Evolutionary conservation across 352 stramenopile genomes (phyloP).

Genomic region (Lagenidium sp.): DNA sequence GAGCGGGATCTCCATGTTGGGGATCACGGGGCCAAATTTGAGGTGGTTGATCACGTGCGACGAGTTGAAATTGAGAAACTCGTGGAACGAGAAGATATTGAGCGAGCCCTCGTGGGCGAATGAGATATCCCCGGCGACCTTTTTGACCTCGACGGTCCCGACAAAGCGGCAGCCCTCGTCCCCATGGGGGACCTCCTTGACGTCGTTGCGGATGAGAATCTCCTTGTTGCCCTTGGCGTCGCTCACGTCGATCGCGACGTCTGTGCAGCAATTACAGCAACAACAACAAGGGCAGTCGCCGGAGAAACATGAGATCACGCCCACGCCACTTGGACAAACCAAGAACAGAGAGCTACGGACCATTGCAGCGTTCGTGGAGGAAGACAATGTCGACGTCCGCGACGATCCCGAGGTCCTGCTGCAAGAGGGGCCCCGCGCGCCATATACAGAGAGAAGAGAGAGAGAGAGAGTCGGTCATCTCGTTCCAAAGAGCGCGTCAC

Average conservation of each 20-base stretch:
- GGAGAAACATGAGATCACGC: not conserved
- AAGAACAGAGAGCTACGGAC: conserved; percentile 13
- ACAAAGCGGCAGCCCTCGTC: conserved; percentile 70
- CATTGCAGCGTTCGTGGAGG: conserved; percentile 66
- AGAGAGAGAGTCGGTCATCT: not conserved
- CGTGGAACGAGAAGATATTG: conserved; percentile 80
- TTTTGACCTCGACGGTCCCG: conserved; percentile 64
- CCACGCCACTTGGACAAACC: not conserved
- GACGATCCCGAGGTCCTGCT: conserved; percentile 78
- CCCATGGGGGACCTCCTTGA: conserved; percentile 47
- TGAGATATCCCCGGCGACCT: conserved; percentile 75
- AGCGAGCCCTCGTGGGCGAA: conserved; percentile 82
- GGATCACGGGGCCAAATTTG: conserved; percentile 67
- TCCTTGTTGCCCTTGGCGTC: conserved; percentile 82
- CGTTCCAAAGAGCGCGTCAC: no score
- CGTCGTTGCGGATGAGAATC: conserved; percentile 57
- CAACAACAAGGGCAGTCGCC: not conserved
- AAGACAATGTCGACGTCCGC: conserved; percentile 80
- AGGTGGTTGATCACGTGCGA: conserved; percentile 76
- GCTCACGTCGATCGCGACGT: conserved; percentile 79
- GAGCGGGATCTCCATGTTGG: conserved; percentile 83
- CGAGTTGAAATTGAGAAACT: conserved; percentile 88
- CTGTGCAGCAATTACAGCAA: no score
- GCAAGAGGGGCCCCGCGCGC: conserved; percentile 1
- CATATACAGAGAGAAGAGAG: not conserved